Conservation (phyloP, 1,139 yeast genomes). For the Suhomyces bolitotheri region DNA sequence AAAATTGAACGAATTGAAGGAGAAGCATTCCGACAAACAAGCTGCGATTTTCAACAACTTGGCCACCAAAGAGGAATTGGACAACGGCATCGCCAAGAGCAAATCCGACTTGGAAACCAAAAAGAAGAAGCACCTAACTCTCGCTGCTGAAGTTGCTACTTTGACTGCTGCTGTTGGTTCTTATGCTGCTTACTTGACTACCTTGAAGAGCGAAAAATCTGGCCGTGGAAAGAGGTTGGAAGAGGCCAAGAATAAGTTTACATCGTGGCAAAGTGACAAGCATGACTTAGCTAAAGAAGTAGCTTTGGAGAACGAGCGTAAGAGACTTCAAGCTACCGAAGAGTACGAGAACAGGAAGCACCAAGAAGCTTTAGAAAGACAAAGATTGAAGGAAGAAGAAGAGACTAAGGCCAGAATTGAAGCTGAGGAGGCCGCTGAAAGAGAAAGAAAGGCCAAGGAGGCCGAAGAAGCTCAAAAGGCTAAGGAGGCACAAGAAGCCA, state of each 20-base stretch:
- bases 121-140: constrained; percentile 36
- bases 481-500: constrained; percentile 21
- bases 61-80: constrained; percentile 43
- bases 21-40: constrained; percentile 42
- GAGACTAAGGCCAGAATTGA: constrained; percentile 34
- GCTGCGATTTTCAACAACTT: constrained; percentile 37
- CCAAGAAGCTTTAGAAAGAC: constrained; percentile 49
- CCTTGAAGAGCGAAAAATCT: constrained; percentile 41
- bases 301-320: constrained; percentile 46
- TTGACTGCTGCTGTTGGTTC: constrained; percentile 46
- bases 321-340: constrained; percentile 48
- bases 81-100: constrained; percentile 35
- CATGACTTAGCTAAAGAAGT: constrained; percentile 36
- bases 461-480: constrained; percentile 21
- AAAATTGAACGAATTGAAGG: constrained; percentile 43
- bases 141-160: constrained; percentile 47
- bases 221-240: constrained; percentile 37
- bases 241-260: constrained; percentile 43
- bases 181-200: constrained; percentile 45
- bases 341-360: constrained; percentile 49
- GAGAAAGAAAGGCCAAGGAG: constrained; percentile 17
- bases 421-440: constrained; percentile 31
- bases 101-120: constrained; percentile 39
- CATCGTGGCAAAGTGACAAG: constrained; percentile 49
- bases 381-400: constrained; percentile 35